phyloP scores from a whole-genome alignment of 306 rosid genomes.

The Prosopis cineraria region DNA sequence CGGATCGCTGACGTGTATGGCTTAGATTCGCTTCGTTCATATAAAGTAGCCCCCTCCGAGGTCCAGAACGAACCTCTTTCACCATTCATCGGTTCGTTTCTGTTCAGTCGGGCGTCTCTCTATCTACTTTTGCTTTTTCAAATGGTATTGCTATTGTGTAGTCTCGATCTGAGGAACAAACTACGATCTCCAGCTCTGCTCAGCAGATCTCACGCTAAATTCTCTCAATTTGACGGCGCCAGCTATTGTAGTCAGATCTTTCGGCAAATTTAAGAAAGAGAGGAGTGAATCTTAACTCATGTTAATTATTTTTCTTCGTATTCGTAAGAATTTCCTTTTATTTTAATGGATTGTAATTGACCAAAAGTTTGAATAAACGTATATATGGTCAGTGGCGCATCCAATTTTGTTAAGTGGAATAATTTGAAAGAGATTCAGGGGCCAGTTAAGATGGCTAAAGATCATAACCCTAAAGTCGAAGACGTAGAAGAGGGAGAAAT shows the following conservation, averaged over 20 bases:
- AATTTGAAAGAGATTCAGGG: conserved; percentile 37
- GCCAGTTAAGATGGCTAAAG: conserved; percentile 60
- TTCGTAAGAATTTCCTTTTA: background rate
- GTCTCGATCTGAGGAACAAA: conserved; percentile 8
- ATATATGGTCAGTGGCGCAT: conserved; percentile 63
- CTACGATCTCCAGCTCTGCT: conserved; percentile 2
- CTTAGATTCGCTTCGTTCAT: conserved; percentile 49
- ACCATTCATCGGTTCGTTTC: background rate
- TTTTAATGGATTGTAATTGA: background rate
- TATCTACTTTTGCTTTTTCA: background rate
- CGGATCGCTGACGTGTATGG: conserved; percentile 85
- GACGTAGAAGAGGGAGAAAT: conserved; percentile 98
- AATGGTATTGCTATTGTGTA: background rate
- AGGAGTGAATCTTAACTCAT: conserved; percentile 31
- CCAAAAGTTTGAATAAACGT: conserved; percentile 23
- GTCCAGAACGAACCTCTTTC: conserved; percentile 20
- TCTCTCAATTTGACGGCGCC: background rate
- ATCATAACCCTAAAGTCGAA: conserved; percentile 43
- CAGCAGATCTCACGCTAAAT: conserved; percentile 34
- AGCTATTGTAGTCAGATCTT: conserved; percentile 27
- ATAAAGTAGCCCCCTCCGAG: background rate
- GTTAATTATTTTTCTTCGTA: background rate
- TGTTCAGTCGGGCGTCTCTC: background rate
- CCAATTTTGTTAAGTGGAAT: conserved; percentile 42
- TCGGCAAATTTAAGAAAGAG: background rate